Evolutionary conservation across 2,329 filamentous ascomycete species (phyloP).

Genomic region (Fusarium protoensiforme): DNA sequence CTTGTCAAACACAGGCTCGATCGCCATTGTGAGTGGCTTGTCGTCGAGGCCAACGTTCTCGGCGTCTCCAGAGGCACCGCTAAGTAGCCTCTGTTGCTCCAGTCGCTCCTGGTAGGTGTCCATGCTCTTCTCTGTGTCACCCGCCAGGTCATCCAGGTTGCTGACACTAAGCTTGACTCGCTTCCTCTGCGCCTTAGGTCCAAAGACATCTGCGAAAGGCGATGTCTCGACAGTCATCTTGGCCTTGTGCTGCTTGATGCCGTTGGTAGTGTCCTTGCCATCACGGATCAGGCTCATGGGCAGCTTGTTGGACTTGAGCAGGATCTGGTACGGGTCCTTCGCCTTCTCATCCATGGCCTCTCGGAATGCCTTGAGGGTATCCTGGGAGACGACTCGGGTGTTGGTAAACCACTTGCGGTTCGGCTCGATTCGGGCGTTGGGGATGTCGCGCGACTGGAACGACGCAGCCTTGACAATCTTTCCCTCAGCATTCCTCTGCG

Average conservation of each 20-base stretch:
- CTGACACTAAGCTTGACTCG: conserved; percentile 88
- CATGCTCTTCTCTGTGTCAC: conserved; percentile 82
- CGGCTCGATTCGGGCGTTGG: conserved; percentile 89
- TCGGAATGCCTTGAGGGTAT: conserved; percentile 86
- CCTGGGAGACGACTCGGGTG: conserved; percentile 88
- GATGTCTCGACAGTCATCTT: conserved; percentile 93
- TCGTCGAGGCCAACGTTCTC: conserved; percentile 60
- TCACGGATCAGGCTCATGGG: conserved; percentile 95
- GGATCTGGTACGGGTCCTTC: conserved; percentile 89
- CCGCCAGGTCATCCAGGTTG: conserved; percentile 83
- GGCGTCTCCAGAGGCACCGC: conserved; percentile 71
- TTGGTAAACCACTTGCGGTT: conserved; percentile 99
- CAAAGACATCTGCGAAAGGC: conserved; percentile 90
- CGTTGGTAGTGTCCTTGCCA: conserved; percentile 75
- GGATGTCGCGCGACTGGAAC: conserved; percentile 85
- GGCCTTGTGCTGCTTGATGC: conserved; percentile 89
- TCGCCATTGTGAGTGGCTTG: conserved; percentile 66
- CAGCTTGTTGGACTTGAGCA: conserved; percentile 97
- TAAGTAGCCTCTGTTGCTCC: conserved; percentile 82
- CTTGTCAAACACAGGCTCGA: conserved; percentile 91
- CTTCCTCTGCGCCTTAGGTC: conserved; percentile 92
- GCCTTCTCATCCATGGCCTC: conserved; percentile 92
- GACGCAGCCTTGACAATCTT: conserved; percentile 86
- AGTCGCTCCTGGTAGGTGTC: conserved; percentile 83
- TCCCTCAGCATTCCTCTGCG: conserved; percentile 83